Base-by-base conservation (phyloP, 1,284 basidiomycete species). In the Taiwanofungus camphoratus region DNA sequence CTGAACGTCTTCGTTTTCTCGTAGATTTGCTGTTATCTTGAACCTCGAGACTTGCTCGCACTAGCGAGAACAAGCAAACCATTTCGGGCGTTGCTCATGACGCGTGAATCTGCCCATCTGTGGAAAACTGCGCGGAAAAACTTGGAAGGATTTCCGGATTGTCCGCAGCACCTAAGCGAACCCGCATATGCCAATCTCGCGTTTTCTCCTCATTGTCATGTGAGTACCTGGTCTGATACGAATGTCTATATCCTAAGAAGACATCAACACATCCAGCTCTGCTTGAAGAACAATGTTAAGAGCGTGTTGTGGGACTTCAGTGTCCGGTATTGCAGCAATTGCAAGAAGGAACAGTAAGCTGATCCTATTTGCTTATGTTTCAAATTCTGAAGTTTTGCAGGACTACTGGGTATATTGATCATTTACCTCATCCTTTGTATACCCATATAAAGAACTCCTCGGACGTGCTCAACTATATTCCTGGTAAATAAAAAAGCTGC, bases 1-100 rank as follows among this genome's bases (percentile, higher is more conserved):
- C 35, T 19, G 5, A 12, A 20, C 31, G 21, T n/a, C n/a, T n/a
- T n/a, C n/a, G 32, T 7, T 23, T 5, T 18, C 22, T 16, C 30
- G 22, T 29, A 54, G 53, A 48, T 54, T 5, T 49, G 51, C 36
- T 22, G 36, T 13, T 30, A 41, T 26, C 26, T 54, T 11, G 36
- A 50, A 19, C 48, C 52, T 2, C 42, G 48, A 3, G 52, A 54
- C 20, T 30, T 54, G 16, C 46, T 54, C 16, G 43, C 21, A 19
- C 36, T 53, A 5, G 45, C 52, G 5, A 44, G 52, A 11, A 48
- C 52, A n/a, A 48, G 31, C 16, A 44, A 42, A 21, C 31, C 35
- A 4, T 50, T 54, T 38, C 31, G 52, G 15, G 37, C 20, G 1
- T 48, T 48, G 7, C 59, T 75, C 11, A 62, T 76, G 13, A 79